Conservation (phyloP, 768 basidiomycete species). For the Leucosporidium yakuticum region DNA sequence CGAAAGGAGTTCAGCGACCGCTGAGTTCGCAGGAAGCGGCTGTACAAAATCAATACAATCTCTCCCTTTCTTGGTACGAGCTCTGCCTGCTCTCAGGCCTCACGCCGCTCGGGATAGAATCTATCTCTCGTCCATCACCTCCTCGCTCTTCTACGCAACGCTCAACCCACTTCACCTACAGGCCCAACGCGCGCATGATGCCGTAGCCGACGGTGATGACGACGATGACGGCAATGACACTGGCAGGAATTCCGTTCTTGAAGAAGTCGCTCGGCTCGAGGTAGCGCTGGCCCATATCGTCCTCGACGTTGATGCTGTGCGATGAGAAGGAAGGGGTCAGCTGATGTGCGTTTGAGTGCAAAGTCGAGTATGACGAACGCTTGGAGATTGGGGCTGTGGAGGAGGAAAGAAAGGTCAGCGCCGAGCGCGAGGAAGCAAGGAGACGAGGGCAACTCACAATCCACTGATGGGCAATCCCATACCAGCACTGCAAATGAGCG, state of each 20-base stretch:
- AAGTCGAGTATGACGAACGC: not conserved
- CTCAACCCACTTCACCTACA: not conserved
- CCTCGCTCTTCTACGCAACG: too few species aligned
- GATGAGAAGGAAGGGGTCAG: conserved; percentile 4
- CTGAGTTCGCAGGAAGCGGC: too few species aligned
- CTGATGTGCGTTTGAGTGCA: not conserved
- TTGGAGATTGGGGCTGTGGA: not conserved
- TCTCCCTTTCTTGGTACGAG: too few species aligned
- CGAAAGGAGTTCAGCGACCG: too few species aligned
- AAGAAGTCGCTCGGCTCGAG: conserved; percentile 65
- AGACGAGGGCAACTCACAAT: conserved; percentile 61
- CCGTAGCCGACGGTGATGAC: conserved; percentile 27
- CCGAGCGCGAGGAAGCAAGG: not conserved
- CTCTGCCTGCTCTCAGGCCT: too few species aligned
- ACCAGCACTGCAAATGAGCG: conserved; percentile 83
- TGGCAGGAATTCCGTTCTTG: conserved; percentile 26
- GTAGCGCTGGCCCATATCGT: conserved; percentile 86
- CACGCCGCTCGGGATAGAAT: too few species aligned
- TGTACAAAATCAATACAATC: too few species aligned
- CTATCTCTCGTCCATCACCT: too few species aligned
- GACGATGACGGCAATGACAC: conserved; percentile 12
- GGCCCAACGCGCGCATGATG: conserved; percentile 24
- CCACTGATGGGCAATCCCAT: conserved; percentile 99
- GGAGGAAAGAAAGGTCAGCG: not conserved
- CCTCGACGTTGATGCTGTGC: conserved; percentile 78